Evolutionary conservation across 31 red algal genomes (phyloP).

Genomic region (Odonthalia washingtoniensis): DNA sequence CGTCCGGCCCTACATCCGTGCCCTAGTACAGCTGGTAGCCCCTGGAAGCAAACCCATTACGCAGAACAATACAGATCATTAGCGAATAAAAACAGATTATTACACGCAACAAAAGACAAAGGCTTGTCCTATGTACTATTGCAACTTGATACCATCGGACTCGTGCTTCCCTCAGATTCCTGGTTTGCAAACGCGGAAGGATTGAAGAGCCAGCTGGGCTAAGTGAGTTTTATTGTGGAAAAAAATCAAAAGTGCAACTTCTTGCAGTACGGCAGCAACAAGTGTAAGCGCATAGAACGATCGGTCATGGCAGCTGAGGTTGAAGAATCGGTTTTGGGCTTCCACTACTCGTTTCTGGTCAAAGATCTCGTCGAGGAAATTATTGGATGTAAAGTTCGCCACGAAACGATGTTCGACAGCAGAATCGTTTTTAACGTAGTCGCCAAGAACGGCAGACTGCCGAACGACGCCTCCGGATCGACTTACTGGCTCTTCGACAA

Average conservation of each 20-base stretch:
- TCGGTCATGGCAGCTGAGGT: conserved; percentile 50
- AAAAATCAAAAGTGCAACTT: neutral
- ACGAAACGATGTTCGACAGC: conserved; percentile 15
- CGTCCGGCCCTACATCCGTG: neutral
- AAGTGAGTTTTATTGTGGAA: conserved; percentile 17
- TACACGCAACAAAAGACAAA: neutral
- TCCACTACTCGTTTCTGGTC: neutral
- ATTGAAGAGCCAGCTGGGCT: too few relatives aligned
- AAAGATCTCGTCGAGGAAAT: conserved; percentile 22
- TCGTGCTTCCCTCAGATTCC: too few relatives aligned
- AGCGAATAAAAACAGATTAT: too few relatives aligned
- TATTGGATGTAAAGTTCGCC: neutral
- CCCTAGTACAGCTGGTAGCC: neutral
- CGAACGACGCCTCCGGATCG: conserved; percentile 37
- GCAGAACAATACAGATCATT: neutral
- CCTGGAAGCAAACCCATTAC: neutral
- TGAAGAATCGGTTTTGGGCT: conserved; percentile 1
- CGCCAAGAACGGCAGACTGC: neutral
- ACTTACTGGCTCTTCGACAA: conserved; percentile 15
- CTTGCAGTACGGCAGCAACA: conserved; percentile 16
- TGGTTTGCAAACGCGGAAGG: too few relatives aligned
- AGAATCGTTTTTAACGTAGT: conserved; percentile 31
- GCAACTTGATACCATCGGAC: too few relatives aligned
- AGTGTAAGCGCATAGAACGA: neutral
- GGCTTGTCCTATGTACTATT: neutral